phyloP scores from a whole-genome alignment of 345 rosid genomes.

The Eucalyptus brandiana region DNA sequence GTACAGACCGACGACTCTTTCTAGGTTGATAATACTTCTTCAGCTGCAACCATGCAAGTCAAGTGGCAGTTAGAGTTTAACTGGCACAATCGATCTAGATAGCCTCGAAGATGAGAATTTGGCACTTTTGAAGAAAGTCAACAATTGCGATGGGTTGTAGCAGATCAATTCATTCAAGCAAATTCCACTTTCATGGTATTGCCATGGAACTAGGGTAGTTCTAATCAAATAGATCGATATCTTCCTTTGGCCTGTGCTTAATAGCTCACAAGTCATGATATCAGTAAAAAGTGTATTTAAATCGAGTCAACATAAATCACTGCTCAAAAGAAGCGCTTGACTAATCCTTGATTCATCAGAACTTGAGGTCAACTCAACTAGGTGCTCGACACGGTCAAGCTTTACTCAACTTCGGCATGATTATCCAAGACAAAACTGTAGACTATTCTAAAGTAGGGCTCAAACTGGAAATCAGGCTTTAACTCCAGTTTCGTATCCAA shows the following conservation, averaged over 20 bases:
- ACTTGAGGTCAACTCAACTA: neutral
- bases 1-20: conserved; percentile 45
- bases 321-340: neutral
- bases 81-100: neutral
- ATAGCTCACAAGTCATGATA: neutral
- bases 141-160: neutral
- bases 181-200: neutral
- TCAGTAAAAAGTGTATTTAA: neutral
- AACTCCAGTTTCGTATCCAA: neutral
- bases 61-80: neutral
- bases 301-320: neutral
- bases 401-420: neutral
- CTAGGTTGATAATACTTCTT: conserved; percentile 63
- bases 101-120: neutral
- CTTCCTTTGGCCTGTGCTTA: neutral
- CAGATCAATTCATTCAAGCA: neutral
- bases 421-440: neutral
- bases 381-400: neutral
- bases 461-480: neutral
- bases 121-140: neutral
- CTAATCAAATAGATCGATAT: neutral
- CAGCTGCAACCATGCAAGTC: conserved; percentile 28
- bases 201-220: neutral
- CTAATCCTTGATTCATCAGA: neutral
- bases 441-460: neutral